phyloP scores from a whole-genome alignment of 345 rosid genomes.

The Acer saccharum region DNA sequence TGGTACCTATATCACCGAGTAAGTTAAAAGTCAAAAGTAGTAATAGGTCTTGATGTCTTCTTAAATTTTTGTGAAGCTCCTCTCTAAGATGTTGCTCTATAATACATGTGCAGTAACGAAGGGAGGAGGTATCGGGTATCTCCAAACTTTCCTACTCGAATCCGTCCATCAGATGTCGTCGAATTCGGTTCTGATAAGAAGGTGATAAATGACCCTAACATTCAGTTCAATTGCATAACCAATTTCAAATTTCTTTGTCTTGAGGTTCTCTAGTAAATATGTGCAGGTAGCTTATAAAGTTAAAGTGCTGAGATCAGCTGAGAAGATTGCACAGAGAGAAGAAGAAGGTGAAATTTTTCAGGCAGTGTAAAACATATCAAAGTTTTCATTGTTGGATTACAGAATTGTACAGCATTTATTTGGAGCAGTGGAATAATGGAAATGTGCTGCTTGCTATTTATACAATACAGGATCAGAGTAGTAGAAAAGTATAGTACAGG shows the following conservation, averaged over 20 bases:
- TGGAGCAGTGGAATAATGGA: conserved; percentile 6
- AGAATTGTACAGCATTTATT: conserved; percentile 35
- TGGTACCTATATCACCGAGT: conserved; percentile 79
- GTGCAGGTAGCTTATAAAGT: conserved; percentile 75
- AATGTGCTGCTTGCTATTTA: neutral
- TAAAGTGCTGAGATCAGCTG: conserved; percentile 55
- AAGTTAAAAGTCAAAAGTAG: conserved; percentile 47
- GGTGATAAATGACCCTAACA: conserved; percentile 31
- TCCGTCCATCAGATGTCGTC: conserved; percentile 57
- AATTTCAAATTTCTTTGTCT: neutral
- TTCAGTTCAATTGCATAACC: neutral
- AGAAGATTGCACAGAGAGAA: conserved; percentile 23
- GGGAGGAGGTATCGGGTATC: conserved; percentile 54
- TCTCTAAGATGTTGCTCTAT: conserved; percentile 9
- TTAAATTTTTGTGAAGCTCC: neutral
- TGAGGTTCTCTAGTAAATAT: neutral
- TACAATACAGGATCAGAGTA: neutral
- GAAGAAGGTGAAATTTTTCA: conserved; percentile 49
- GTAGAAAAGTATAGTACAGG: neutral
- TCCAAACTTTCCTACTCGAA: conserved; percentile 56
- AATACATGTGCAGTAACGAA: conserved; percentile 50
- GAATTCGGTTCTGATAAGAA: conserved; percentile 72
- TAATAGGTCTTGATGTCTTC: neutral
- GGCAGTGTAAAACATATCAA: conserved; percentile 43
- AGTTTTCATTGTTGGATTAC: neutral